These are phyloP conservation scores for Purpureocillium lavendulum DNA, from an alignment of 2,329 filamentous ascomycete genomes.

Conservation along the genomic window DNA sequence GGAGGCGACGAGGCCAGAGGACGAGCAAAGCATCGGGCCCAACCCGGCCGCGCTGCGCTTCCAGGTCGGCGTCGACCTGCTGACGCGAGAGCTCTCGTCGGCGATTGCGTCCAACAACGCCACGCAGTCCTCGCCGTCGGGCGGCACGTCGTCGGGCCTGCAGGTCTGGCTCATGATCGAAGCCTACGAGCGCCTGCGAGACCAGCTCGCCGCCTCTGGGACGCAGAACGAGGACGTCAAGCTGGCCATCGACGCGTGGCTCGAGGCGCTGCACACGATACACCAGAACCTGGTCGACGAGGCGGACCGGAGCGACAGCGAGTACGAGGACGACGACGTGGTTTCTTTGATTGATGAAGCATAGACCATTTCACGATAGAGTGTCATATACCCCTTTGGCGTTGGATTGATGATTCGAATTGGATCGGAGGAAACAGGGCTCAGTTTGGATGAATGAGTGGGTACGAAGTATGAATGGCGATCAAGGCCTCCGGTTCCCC, in stretches of 20 bases:
- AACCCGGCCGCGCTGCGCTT: constrained; percentile 30
- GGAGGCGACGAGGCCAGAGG: no score
- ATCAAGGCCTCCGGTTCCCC: no score
- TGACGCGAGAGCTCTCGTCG: constrained; percentile 22
- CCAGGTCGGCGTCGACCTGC: constrained; percentile 41
- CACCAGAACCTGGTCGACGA: constrained; percentile 24
- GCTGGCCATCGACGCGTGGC: constrained; percentile 37
- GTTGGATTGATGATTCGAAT: no score
- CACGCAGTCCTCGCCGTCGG: constrained; percentile 10
- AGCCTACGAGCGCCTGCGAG: constrained; percentile 45
- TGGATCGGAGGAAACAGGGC: no score
- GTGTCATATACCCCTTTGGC: no score
- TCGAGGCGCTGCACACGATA: constrained; percentile 37
- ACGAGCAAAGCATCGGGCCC: no score
- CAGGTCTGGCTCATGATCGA: constrained; percentile 52
- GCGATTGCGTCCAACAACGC: not conserved
- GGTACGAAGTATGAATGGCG: no score
- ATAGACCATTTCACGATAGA: not conserved
- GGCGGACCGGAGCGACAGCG: constrained; percentile 15
- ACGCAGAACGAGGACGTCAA: constrained; percentile 20
- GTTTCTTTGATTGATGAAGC: not conserved
- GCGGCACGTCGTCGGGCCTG: constrained; percentile 31
- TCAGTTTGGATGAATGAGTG: no score
- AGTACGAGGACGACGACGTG: not conserved
- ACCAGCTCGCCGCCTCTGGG: constrained; percentile 31